Evolutionary conservation across 192 early-diverging fungal genomes (phyloP), one percentile per base, ranked within the genome.

Genomic region (Borealophlyctis nickersoniae): DNA sequence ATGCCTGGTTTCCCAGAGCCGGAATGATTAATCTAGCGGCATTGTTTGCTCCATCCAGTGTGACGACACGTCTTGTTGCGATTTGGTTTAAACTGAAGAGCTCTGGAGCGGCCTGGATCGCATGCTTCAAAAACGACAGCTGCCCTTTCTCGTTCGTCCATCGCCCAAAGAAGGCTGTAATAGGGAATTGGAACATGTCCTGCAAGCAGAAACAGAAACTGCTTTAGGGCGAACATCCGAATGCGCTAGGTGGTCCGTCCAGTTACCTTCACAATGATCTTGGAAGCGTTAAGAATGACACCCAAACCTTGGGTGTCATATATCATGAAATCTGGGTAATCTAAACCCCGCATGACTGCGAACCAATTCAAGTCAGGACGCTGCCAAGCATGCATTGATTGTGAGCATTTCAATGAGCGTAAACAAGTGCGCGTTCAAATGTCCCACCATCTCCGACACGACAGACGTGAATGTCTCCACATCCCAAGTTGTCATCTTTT

Each of bases 131-230:
- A 31, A 89, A 77, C 26, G 82, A 87, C 19, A 93, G 70, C 68
- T 93, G 90, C 9, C 81, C 86, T 13, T 77, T 81, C 7, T 76
- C 59, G 65, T 92, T 88, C 23, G 74, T 79, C 91, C 91, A 93
- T 63, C 73, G 74, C 29, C 86, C 86, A 77, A 88, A 87, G 65
- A 91, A 85, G 0, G 73, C 73, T n/a, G 80, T 64, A 24, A 85
- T 72, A 22, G 91, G 91, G 59, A 91, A 92, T 14, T 74, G 71
- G 36, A 79, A 77, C 22, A 73, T 61, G 52, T 76, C 86, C 86
- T 89, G 71, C 19, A 63, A 64, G 2, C 3, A 28, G 30, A 50
- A 50, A 52, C 29, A 28, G 32, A 4, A 32, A 52, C 22, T 14
- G 45, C 13, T 28, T 26, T 23, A 32, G 27, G 23, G 26, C 7